Conservation (phyloP, 1,284 basidiomycete species). For the Cutaneotrichosporon daszewskae region DNA sequence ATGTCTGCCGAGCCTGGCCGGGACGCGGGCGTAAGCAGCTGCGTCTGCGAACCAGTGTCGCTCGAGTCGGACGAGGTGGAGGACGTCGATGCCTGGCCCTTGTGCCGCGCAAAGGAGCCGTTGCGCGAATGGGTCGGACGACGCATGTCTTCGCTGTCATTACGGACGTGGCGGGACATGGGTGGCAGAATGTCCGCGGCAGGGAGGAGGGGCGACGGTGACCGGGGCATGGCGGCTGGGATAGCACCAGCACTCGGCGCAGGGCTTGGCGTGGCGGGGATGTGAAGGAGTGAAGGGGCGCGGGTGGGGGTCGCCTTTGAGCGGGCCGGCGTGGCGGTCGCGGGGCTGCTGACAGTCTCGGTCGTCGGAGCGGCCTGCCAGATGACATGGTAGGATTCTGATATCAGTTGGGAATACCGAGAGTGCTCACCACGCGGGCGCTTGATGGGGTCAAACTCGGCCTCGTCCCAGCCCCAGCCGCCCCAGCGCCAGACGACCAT, state of each 20-base stretch:
- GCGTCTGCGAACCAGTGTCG: conserved; percentile 34
- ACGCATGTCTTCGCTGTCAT: background rate
- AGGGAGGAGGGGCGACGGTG: conserved; percentile 25
- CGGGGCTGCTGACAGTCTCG: conserved; percentile 5
- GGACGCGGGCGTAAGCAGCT: conserved; percentile 38
- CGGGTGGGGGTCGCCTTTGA: conserved; percentile 43
- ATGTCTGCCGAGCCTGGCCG: conserved; percentile 38
- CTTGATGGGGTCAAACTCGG: conserved; percentile 40
- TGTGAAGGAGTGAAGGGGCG: conserved; percentile 39
- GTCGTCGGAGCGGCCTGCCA: conserved; percentile 34
- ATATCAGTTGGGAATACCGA: background rate
- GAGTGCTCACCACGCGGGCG: conserved; percentile 30
- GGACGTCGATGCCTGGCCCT: conserved; percentile 14
- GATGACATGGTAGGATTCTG: conserved; percentile 35
- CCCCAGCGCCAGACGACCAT: conserved; percentile 45
- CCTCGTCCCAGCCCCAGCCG: conserved; percentile 44
- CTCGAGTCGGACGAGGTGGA: conserved; percentile 29
- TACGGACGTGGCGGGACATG: background rate
- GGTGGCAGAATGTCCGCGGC: conserved; percentile 19
- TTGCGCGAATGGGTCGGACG: conserved; percentile 4
- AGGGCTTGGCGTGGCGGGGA: conserved; percentile 37
- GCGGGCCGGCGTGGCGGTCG: conserved; percentile 27
- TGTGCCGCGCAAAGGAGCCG: conserved; percentile 6
- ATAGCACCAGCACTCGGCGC: conserved; percentile 2
- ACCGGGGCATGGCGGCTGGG: conserved; percentile 2